Percentiles rank a stretch among this genome's conserved stretches.
Evolutionary conservation across 345 rosid genomes (phyloP).

Genomic region (Hevea brasiliensis): DNA sequence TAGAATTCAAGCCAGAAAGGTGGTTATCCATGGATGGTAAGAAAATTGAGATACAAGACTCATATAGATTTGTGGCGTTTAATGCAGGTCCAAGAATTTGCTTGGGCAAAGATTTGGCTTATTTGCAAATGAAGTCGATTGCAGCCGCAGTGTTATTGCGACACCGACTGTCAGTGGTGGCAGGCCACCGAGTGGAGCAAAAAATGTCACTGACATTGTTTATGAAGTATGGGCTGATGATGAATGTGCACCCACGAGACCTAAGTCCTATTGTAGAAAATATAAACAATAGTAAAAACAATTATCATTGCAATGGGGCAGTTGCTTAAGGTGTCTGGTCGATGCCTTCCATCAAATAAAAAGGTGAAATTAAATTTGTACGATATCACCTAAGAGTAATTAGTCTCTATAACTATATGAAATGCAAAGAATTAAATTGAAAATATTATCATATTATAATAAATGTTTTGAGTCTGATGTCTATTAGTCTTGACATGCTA

Average conservation of each 20-base stretch:
- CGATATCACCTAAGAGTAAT: too few species aligned
- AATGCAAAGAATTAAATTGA: too few species aligned
- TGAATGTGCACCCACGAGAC: slow-evolving; percentile 42
- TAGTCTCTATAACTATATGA: too few species aligned
- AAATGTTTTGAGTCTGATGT: too few species aligned
- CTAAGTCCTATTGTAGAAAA: slow-evolving; percentile 30
- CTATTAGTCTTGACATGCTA: too few species aligned
- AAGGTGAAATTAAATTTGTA: too few species aligned
- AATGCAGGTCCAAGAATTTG: slow-evolving; percentile 58
- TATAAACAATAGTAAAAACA: neutral
- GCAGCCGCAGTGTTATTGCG: slow-evolving; percentile 41
- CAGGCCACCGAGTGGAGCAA: slow-evolving; percentile 51
- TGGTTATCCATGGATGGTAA: slow-evolving; percentile 36
- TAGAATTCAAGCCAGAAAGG: slow-evolving; percentile 48
- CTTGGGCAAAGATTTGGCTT: slow-evolving; percentile 49
- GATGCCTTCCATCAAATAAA: too few species aligned
- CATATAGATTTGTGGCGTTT: too few species aligned
- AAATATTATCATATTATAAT: too few species aligned
- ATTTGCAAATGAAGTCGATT: slow-evolving; percentile 49
- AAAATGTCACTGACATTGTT: slow-evolving; percentile 56
- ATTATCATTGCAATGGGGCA: neutral
- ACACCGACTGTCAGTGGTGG: slow-evolving; percentile 40
- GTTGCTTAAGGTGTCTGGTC: too few species aligned
- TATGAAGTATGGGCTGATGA: slow-evolving; percentile 46
- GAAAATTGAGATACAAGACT: slow-evolving; percentile 26